Conservation (phyloP, 805 yeast genomes). For the Alloascoidea hylecoeti region DNA sequence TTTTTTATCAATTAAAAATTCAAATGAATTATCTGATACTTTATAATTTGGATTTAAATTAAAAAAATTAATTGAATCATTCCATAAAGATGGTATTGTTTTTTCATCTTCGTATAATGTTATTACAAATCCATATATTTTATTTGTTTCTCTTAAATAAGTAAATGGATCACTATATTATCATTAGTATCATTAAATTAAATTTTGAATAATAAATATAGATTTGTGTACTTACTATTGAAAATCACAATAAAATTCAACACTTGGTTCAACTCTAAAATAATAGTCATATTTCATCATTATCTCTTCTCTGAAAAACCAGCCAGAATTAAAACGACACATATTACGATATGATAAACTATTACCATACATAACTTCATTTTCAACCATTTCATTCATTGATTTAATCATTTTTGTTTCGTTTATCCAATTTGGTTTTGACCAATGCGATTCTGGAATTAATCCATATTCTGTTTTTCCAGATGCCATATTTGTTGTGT, state of each 20-base stretch:
- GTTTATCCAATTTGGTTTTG: conserved; percentile 61
- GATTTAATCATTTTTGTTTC: conserved; percentile 33
- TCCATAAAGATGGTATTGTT: conserved; percentile 82
- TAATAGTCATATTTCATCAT: conserved; percentile 70
- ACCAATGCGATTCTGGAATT: conserved; percentile 63
- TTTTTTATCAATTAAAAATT: conserved; percentile 37
- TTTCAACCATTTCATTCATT: conserved; percentile 26
- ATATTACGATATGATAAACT: conserved; percentile 71
- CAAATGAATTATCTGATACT: conserved; percentile 50
- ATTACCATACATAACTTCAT: conserved; percentile 47
- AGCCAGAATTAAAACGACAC: conserved; percentile 93
- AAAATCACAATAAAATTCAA: conserved; percentile 78
- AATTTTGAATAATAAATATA: conserved; percentile 8
- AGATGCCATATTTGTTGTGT: conserved; percentile 38
- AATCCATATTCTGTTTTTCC: conserved; percentile 57
- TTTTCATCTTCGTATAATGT: conserved; percentile 68
- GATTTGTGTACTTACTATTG: too few relatives aligned
- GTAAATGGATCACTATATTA: conserved; percentile 76
- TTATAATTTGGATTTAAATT: conserved; percentile 42
- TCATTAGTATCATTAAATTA: not conserved
- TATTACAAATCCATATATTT: conserved; percentile 81
- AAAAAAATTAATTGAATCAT: conserved; percentile 50
- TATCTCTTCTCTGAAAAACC: conserved; percentile 68
- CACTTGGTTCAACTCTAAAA: conserved; percentile 93
- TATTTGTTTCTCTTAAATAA: conserved; percentile 59